Conservation (phyloP, 768 basidiomycete species). For the Wakefieldia striispora region DNA sequence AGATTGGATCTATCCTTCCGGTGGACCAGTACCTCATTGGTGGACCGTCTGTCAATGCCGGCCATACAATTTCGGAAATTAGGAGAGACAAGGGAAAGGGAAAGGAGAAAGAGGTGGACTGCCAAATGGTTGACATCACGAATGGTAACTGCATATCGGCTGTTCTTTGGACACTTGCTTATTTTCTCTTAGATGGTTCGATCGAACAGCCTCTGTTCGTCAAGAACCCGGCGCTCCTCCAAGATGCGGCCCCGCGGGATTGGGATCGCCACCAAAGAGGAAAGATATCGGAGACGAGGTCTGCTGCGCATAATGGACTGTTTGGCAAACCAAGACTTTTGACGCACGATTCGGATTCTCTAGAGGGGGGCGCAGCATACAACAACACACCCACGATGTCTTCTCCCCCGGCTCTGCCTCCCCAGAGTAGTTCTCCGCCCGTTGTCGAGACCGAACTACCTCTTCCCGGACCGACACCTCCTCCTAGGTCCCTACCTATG, state of each 20-base stretch:
- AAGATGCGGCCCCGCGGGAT: no score
- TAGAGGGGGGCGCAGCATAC: constrained; percentile 6
- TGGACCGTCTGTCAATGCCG: constrained; percentile 30
- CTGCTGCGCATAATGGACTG: neutral
- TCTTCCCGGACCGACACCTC: neutral
- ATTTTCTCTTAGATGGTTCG: constrained; percentile 6
- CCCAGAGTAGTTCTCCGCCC: constrained; percentile 30
- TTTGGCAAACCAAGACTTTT: constrained; percentile 40
- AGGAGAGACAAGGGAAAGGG: constrained; percentile 31
- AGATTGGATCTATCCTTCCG: constrained; percentile 46
- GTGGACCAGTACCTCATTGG: constrained; percentile 35
- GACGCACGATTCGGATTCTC: constrained; percentile 21
- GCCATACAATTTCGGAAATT: constrained; percentile 5
- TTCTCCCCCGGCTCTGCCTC: constrained; percentile 22
- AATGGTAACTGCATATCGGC: constrained; percentile 24
- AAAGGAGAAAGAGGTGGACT: constrained; percentile 31
- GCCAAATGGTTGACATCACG: constrained; percentile 34
- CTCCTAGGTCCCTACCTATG: neutral
- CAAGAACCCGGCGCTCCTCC: constrained; percentile 22
- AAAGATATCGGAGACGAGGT: neutral
- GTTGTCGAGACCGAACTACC: constrained; percentile 2
- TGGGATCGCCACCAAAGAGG: neutral
- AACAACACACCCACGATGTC: constrained; percentile 4
- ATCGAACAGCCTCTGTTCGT: constrained; percentile 15
- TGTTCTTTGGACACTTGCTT: neutral